Evolutionary conservation across 306 rosid genomes (phyloP), one percentile per base, ranked within the genome.

Genomic region (Prunus salicina): DNA sequence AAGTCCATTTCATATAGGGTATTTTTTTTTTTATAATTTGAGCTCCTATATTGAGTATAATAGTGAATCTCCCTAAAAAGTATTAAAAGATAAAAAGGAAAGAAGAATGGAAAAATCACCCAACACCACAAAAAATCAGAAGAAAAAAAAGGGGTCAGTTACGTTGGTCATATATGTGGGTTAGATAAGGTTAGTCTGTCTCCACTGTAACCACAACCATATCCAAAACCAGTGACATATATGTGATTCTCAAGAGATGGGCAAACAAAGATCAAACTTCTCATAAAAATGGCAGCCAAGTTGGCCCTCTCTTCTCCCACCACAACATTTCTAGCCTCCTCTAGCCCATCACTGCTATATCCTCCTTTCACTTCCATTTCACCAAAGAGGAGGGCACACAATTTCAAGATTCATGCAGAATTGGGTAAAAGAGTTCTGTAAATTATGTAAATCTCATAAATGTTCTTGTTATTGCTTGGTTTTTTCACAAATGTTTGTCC

Each of bases 231-330:
- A 61, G 50, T 18, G 3, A 28, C 58, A 78, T 73, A 82, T 78
- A 71, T 75, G 81, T 71, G 87, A 79, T 80, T 56, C 83, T 52
- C 66, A 76, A 60, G 58, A 38, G 57, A 78, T 81, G 85, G 66
- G 63, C 82, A 74, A 76, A 34, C 45, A 79, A 8, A 83, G 20
- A 72, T 4, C 43, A 30, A 69, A 64, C 13, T 19, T 60, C 52
- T 72, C 63, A 47, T 61, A 87, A 76, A 67, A 79, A 94, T 91
- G 96, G 94, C 97, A 22, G 65, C 89, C 84, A 87, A 81, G 64
- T 12, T 89, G 56, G 78, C 82, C 80, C 89, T 89, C 58, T 86
- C 82, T 75, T 84, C 93, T 49, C 76, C 76, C 56, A 9, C 74
- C 78, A 71, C 79, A 88, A 86, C 74, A 67, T 63, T 86, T 82